Evolutionary conservation across 345 rosid species (phyloP).

Genomic region (Lagerstroemia speciosa): DNA sequence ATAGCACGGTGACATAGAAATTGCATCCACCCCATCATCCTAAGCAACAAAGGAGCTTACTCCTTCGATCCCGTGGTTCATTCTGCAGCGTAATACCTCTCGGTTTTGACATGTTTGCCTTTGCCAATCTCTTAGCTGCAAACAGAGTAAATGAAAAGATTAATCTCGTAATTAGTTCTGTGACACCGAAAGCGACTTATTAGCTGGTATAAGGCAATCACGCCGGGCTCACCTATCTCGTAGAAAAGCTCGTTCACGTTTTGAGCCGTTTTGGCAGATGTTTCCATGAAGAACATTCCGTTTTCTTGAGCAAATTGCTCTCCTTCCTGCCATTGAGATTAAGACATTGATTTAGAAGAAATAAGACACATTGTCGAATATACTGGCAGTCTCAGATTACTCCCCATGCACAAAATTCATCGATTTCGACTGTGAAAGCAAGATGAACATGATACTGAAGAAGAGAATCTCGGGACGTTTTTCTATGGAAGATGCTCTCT

Average conservation of each 20-base stretch:
- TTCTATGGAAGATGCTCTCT: background rate
- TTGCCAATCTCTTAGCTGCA: slow-evolving; percentile 50
- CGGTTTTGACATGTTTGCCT: slow-evolving; percentile 30
- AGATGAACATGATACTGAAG: no score
- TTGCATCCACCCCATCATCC: slow-evolving; percentile 14
- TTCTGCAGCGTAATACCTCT: slow-evolving; percentile 29
- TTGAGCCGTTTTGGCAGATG: slow-evolving; percentile 63
- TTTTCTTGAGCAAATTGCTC: slow-evolving; percentile 55
- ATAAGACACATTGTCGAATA: background rate
- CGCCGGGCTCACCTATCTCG: slow-evolving; percentile 49
- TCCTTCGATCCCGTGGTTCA: slow-evolving; percentile 24
- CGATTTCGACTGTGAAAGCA: background rate
- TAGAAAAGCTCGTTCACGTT: slow-evolving; percentile 61
- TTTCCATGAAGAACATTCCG: slow-evolving; percentile 50
- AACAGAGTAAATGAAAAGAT: background rate
- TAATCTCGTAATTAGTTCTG: background rate
- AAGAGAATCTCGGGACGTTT: no score
- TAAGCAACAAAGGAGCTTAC: slow-evolving; percentile 36
- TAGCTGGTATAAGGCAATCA: background rate
- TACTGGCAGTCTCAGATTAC: background rate
- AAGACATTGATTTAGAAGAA: slow-evolving; percentile 1
- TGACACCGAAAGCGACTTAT: background rate
- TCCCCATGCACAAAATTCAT: background rate
- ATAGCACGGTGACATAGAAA: background rate
- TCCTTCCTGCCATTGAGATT: slow-evolving; percentile 35